Conservation (phyloP, 306 rosid species). For the Gastrolobium villosum region DNA sequence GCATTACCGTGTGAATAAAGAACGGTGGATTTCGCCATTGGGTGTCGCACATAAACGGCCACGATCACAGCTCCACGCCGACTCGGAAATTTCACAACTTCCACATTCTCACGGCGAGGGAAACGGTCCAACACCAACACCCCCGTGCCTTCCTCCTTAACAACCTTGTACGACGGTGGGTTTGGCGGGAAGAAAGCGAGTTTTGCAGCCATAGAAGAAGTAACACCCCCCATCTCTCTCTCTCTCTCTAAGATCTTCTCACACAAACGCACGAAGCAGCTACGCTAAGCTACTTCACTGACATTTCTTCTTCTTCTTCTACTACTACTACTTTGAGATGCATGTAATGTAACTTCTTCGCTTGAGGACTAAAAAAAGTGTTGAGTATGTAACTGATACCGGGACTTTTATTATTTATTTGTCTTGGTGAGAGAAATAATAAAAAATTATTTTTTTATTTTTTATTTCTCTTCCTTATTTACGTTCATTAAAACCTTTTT, state of each 20-base stretch:
- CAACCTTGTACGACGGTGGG: constrained; percentile 79
- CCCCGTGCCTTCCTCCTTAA: constrained; percentile 59
- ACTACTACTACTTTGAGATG: constrained; percentile 13
- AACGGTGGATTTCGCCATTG: constrained; percentile 79
- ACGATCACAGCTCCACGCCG: constrained; percentile 80
- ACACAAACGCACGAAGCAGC: not conserved
- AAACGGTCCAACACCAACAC: constrained; percentile 57
- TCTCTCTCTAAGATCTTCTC: not conserved
- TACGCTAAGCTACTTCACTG: not conserved
- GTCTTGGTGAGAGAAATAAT: not conserved
- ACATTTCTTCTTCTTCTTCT: constrained; percentile 29
- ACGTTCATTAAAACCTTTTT: constrained; percentile 35
- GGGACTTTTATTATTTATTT: not conserved
- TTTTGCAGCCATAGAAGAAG: constrained; percentile 89
- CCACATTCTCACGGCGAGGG: constrained; percentile 72
- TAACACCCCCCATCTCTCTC: constrained; percentile 73
- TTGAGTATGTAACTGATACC: not conserved
- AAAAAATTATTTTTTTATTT: not conserved
- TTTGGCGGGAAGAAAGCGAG: constrained; percentile 84
- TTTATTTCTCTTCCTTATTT: not conserved
- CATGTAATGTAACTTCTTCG: constrained; percentile 38
- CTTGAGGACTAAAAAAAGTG: not conserved
- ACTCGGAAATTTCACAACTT: constrained; percentile 65
- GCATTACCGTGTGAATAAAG: constrained; percentile 91
- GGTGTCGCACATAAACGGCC: constrained; percentile 67